Evolutionary conservation across 2,329 filamentous ascomycete genomes (phyloP).

Genomic region (Sclerotinia spermophila): DNA sequence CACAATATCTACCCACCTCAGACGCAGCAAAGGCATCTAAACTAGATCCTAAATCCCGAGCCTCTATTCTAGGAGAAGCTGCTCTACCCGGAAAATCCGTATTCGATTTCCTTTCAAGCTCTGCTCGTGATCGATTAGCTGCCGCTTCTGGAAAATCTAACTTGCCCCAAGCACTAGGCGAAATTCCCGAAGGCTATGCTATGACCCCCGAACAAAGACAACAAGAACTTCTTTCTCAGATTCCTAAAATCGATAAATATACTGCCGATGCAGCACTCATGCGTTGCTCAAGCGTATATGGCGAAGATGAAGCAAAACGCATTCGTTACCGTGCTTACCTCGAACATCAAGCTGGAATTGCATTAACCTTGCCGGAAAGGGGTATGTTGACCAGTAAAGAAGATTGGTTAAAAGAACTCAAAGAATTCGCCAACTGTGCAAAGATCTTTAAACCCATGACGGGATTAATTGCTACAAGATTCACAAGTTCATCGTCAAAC

Average conservation of each 20-base stretch:
- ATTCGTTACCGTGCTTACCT: slow-evolving; percentile 79
- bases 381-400: slow-evolving; percentile 49
- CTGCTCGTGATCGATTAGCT: slow-evolving; percentile 72
- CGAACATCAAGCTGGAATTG: slow-evolving; percentile 67
- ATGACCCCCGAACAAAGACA: slow-evolving; percentile 60
- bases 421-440: slow-evolving; percentile 68
- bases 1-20: slow-evolving; percentile 60
- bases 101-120: slow-evolving; percentile 84
- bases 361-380: slow-evolving; percentile 53
- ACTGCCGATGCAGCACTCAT: slow-evolving; percentile 66
- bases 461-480: slow-evolving; percentile 88
- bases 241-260: slow-evolving; percentile 63
- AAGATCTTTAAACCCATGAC: slow-evolving; percentile 88
- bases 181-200: slow-evolving; percentile 64
- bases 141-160: slow-evolving; percentile 70
- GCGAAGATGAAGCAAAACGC: slow-evolving; percentile 75
- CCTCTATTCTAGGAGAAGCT: slow-evolving; percentile 75
- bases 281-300: slow-evolving; percentile 67
- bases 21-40: slow-evolving; percentile 75
- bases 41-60: slow-evolving; percentile 72
- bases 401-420: slow-evolving; percentile 76
- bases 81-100: slow-evolving; percentile 87
- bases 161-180: slow-evolving; percentile 73
- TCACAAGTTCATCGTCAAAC: slow-evolving; percentile 63
- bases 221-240: slow-evolving; percentile 53